Conservation (phyloP, 2,329 filamentous ascomycete species). For the Fusarium lateritium region DNA sequence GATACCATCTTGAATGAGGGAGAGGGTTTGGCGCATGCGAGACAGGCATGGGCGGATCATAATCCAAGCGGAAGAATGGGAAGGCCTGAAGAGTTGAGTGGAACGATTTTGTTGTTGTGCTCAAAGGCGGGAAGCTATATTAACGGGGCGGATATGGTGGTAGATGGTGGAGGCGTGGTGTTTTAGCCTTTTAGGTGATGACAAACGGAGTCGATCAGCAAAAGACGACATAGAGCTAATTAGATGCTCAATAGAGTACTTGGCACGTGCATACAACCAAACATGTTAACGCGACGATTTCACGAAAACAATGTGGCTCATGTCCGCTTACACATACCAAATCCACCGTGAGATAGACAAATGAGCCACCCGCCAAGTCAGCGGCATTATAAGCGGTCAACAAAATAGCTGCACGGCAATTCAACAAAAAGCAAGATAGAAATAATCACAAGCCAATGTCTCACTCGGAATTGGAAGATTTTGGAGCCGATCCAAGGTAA, state of each 20-base stretch:
- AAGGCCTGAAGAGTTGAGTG: slow-evolving; percentile 71
- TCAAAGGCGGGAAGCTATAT: slow-evolving; percentile 75
- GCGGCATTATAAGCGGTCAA: not conserved
- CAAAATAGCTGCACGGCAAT: not conserved
- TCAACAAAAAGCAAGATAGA: no score
- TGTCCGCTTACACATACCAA: no score
- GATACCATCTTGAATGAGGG: slow-evolving; percentile 81
- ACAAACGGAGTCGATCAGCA: not conserved
- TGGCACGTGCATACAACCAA: no score
- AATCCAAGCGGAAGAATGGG: slow-evolving; percentile 78
- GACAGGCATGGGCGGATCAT: slow-evolving; percentile 69
- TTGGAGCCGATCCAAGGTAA: not conserved
- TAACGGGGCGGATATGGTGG: slow-evolving; percentile 74
- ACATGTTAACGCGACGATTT: no score
- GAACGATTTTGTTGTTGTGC: slow-evolving; percentile 70
- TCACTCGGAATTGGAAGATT: slow-evolving; percentile 29
- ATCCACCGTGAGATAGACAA: no score
- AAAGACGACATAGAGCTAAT: not conserved
- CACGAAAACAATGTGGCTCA: no score
- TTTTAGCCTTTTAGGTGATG: slow-evolving; percentile 9
- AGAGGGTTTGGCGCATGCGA: slow-evolving; percentile 57
- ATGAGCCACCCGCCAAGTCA: no score
- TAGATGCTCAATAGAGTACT: no score
- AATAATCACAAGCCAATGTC: not conserved
- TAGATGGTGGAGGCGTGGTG: slow-evolving; percentile 66